Conservation (phyloP, 148 eudicot species). For the Nepenthes mirabilis region DNA sequence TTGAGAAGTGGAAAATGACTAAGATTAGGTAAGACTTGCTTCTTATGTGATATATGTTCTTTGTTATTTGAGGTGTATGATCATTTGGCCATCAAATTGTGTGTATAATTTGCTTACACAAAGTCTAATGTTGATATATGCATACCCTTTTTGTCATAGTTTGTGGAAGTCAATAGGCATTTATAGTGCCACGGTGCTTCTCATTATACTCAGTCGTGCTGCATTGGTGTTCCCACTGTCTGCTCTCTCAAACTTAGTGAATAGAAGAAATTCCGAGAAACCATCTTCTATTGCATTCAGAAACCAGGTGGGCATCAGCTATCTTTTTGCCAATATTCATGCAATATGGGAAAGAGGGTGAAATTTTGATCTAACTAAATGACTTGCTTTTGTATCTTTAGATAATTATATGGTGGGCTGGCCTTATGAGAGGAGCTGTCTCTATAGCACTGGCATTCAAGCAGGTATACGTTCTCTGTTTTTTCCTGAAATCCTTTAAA, state of each 20-base stretch:
- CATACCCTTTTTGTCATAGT: slow-evolving; percentile 20
- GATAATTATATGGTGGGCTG: slow-evolving; percentile 98
- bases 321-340: not conserved
- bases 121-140: too few species aligned
- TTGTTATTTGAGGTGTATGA: not conserved
- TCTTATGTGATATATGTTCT: not conserved
- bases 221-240: slow-evolving; percentile 95
- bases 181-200: slow-evolving; percentile 36
- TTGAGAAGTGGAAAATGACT: slow-evolving; percentile 83
- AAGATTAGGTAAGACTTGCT: slow-evolving; percentile 37
- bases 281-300: slow-evolving; percentile 42
- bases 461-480: slow-evolving; percentile 34
- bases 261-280: slow-evolving; percentile 28
- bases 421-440: slow-evolving; percentile 98
- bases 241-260: slow-evolving; percentile 54
- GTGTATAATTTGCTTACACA: not conserved
- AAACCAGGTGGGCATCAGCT: slow-evolving; percentile 38
- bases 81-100: not conserved
- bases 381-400: slow-evolving; percentile 6
- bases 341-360: too few species aligned
- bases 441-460: slow-evolving; percentile 95
- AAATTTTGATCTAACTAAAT: not conserved
- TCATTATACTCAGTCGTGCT: slow-evolving; percentile 74
- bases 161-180: slow-evolving; percentile 36
- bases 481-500: not conserved